These are phyloP conservation scores for Leccinum variicolor DNA, from an alignment of 768 basidiomycete genomes.

Conservation along the genomic window DNA sequence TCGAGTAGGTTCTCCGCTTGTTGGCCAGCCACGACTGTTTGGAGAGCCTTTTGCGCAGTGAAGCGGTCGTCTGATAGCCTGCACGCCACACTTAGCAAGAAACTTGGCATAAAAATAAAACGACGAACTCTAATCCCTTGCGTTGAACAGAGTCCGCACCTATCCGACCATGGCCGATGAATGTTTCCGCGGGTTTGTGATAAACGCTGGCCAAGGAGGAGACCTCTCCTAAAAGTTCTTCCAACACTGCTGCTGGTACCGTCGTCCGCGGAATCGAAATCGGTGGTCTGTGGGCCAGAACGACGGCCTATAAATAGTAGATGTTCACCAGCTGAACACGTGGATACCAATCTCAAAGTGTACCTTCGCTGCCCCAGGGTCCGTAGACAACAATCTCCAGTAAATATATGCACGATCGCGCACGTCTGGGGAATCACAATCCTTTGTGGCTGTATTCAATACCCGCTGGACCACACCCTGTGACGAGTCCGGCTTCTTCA, in stretches of 20 bases:
- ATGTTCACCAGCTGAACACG: background rate
- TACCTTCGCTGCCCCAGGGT: constrained; percentile 50
- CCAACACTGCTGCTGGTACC: constrained; percentile 80
- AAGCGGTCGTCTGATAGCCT: constrained; percentile 68
- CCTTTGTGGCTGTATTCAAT: constrained; percentile 91
- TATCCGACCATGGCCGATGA: constrained; percentile 88
- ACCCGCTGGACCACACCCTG: constrained; percentile 92
- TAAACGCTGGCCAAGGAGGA: constrained; percentile 92
- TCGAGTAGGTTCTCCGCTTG: constrained; percentile 94
- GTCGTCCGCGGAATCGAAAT: constrained; percentile 92
- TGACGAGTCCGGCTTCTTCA: constrained; percentile 91
- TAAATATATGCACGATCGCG: constrained; percentile 97
- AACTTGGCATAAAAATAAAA: constrained; percentile 1
- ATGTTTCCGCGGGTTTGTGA: constrained; percentile 95
- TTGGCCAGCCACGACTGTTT: constrained; percentile 88
- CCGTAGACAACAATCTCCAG: constrained; percentile 92
- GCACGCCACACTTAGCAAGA: constrained; percentile 1
- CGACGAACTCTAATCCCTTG: constrained; percentile 56
- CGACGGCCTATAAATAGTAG: constrained; percentile 57
- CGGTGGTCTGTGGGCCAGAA: constrained; percentile 87
- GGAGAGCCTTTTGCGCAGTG: constrained; percentile 78
- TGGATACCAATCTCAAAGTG: background rate
- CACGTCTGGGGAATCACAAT: constrained; percentile 95
- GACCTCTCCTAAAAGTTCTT: constrained; percentile 89
- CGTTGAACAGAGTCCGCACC: constrained; percentile 76